Evolutionary conservation across 2,329 filamentous ascomycete genomes (phyloP), one percentile per base, ranked within the genome.

Genomic region (Xylaria sp.): DNA sequence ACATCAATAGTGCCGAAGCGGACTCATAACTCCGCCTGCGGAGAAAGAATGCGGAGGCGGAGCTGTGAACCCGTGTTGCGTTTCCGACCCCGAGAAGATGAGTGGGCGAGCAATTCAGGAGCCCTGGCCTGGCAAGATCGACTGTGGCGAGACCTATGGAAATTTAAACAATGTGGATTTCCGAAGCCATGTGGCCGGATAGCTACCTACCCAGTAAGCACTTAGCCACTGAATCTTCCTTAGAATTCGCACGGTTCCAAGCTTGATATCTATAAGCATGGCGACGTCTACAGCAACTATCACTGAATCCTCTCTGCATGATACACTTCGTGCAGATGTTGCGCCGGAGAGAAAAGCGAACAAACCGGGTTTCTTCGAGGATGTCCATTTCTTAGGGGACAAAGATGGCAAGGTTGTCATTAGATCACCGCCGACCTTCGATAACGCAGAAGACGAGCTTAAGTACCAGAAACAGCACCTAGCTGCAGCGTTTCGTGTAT

Each of bases 401-500:
- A 49, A 49, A 49, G 46, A 49, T n/a, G 46, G 46, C 20, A 49
- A 49, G 20, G 46, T 49, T 12, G 20, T 49, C 46, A 49, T 49
- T 49, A 49, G 46, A 49, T 49, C 46, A 5, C 46, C 46, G 12
- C 46, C 46, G 12, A 49, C 46, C 46, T 49, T 49, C 46, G 20
- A 49, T 20, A 49, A 23, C n/a, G 46, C 9, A 23, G 83, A 83
- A 43, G 83, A 85, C 54, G 85, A 90, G 67, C 86, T 89, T 8
- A 80, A 83, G 73, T 89, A 88, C 81, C 86, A 88, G 70, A 83
- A 88, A 33, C 82, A 85, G 25, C 87, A 89, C 74, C 87, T 88
- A 77, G 87, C 87, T 1, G 83, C 84, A 6, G 87, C 88, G 13
- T 91, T 91, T 77, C 85, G 89, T 8, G 84, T 90, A 64, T 90